Base-by-base conservation (phyloP, 192 early-diverging fungal species). In the Podila clonocystis region DNA sequence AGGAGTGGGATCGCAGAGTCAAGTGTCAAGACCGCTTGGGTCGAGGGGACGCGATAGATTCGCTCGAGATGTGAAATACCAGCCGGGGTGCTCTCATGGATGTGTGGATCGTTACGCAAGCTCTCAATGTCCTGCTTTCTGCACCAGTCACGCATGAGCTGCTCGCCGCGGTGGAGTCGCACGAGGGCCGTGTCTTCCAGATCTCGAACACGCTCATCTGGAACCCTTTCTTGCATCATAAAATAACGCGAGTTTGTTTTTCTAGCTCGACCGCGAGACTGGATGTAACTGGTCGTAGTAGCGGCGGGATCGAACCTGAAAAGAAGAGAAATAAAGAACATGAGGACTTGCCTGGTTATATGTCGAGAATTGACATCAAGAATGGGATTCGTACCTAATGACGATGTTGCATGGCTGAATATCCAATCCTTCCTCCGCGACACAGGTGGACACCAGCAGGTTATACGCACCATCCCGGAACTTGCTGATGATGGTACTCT, bases 391-490 rank as follows among this genome's bases (percentile, higher is more conserved):
- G 45, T 88, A 93, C 82, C 93, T 85, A 22, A 97, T 87, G 9
- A 97, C 95, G 50, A 95, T 60, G 58, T 95, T 97, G 83, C 96
- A 98, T 0, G 93, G 91, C 74, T 95, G 94, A 52, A 98, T 95
- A 80, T 98, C 97, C 6, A 98, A 82, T 20, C 97, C 97, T 79
- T 98, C 97, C 74, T 97, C 97, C 12, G 95, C 97, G 13, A 98
- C 96, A 85, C 92, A 91, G 1, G 97, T 99, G 7, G 97, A 93
- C 63, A 97, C 89, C 5, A 99, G 72, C 34, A 97, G 70, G 70
- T 97, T 97, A 28, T 93, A 75, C 3, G 80, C 75, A 49, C 91
- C 90, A 5, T 74, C 67, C 19, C 89, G 83, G 73, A 98, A 98
- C 26, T 90, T 75, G 0, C 63, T 75, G 26, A 97, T 89, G 7